These are phyloP conservation scores for Chrysosphaeria jannelii DNA, from an alignment of 2,329 filamentous ascomycete species.

Conservation along the genomic window DNA sequence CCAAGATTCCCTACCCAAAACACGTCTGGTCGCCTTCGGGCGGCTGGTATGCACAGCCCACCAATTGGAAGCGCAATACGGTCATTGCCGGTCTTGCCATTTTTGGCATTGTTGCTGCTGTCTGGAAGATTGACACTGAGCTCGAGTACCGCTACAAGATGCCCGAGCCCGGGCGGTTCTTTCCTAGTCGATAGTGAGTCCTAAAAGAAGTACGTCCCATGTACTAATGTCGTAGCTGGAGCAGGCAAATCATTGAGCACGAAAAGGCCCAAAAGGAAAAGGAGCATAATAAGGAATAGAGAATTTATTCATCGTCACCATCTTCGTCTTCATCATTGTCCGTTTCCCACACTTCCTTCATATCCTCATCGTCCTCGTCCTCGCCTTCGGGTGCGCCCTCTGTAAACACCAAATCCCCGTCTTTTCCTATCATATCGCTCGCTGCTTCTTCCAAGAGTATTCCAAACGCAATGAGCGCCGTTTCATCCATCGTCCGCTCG, in stretches of 20 bases:
- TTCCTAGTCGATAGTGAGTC: slow-evolving; percentile 42
- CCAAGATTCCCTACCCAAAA: slow-evolving; percentile 54
- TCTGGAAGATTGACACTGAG: slow-evolving; percentile 44
- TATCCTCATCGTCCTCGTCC: not conserved
- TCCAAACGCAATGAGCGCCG: slow-evolving; percentile 43
- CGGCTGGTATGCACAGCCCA: slow-evolving; percentile 88
- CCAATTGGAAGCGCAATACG: slow-evolving; percentile 89
- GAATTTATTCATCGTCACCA: slow-evolving; percentile 1
- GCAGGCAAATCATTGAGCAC: slow-evolving; percentile 15
- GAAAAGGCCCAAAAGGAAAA: slow-evolving; percentile 11
- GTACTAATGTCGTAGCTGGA: slow-evolving; percentile 10
- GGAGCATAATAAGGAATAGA: slow-evolving; percentile 8
- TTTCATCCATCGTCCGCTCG: slow-evolving; percentile 43
- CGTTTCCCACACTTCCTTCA: not conserved
- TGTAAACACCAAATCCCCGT: slow-evolving; percentile 41
- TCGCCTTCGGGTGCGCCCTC: slow-evolving; percentile 16
- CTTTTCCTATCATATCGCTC: slow-evolving; percentile 26
- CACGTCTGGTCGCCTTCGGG: slow-evolving; percentile 97
- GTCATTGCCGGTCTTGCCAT: slow-evolving; percentile 12
- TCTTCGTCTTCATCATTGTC: slow-evolving; percentile 2
- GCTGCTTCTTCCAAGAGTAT: slow-evolving; percentile 44
- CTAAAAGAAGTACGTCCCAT: not conserved
- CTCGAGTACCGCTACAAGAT: slow-evolving; percentile 45
- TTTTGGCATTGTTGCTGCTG: slow-evolving; percentile 28
- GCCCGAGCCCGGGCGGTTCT: slow-evolving; percentile 53